Percentiles rank a stretch among this genome's conserved stretches.
Conservation (phyloP, 306 rosid genomes). For the Cucumis cinereus region DNA sequence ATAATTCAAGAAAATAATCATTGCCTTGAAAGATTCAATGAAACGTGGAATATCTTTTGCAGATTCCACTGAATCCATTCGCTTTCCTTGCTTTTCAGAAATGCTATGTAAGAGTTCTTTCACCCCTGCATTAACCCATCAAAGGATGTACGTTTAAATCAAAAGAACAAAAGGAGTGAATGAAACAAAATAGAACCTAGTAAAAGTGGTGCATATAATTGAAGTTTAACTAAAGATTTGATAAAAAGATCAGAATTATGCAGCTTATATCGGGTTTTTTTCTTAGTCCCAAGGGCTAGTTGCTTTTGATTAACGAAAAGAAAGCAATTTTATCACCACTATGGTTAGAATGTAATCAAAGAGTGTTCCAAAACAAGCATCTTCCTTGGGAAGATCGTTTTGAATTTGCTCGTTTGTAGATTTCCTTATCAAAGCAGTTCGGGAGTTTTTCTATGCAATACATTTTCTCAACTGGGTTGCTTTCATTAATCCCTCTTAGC, state of each 20-base stretch:
- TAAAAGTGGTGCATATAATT: not conserved
- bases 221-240: not conserved
- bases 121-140: conserved; percentile 37
- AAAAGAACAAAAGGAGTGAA: not conserved
- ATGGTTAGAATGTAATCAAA: too few relatives aligned
- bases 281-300: too few relatives aligned
- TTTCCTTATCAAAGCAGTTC: too few relatives aligned
- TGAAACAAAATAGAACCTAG: not conserved
- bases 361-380: too few relatives aligned
- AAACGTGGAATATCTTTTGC: conserved; percentile 67
- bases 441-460: too few relatives aligned
- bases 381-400: too few relatives aligned
- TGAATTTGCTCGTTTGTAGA: too few relatives aligned
- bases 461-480: too few relatives aligned
- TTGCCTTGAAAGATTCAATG: conserved; percentile 62
- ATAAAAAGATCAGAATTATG: not conserved
- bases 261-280: too few relatives aligned
- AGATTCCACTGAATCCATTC: conserved; percentile 72
- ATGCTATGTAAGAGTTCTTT: conserved; percentile 74
- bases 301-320: too few relatives aligned
- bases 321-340: too few relatives aligned
- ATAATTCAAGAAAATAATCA: conserved; percentile 19
- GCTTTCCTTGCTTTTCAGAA: conserved; percentile 85
- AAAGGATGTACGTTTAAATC: not conserved
- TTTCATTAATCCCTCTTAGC: too few relatives aligned